Evolutionary conservation across 108 stramenopile species (phyloP), one percentile per base, ranked within the genome.

Genomic region (Conticribra weissflogii): DNA sequence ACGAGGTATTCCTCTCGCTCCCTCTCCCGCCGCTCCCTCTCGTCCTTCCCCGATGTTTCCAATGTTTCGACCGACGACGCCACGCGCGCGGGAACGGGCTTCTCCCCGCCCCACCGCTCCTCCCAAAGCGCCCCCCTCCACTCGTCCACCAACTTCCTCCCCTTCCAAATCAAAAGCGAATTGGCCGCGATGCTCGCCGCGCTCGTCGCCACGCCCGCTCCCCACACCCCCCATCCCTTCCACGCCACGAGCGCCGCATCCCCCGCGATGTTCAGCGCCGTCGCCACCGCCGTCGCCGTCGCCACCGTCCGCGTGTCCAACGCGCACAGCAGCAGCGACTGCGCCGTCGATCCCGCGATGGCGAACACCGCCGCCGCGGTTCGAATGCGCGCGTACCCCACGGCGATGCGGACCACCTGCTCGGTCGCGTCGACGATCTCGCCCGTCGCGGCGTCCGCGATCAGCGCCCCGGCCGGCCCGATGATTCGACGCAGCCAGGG

Each of bases 121-220:
- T 23, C 24, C 59, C 59, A 63, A 12, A 49, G 15, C 3, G 22
- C 46, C n/a, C 30, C 41, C 31, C 50, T 81, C 88, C 88, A 89
- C 60, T 69, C 19, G 0, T 67, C 45, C 23, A 76, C 68, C 53
- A 61, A 56, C 21, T 59, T 70, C 7, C 73, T 55, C 4, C 81
- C 83, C 36, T 71, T 63, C 47, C 59, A 51, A 12, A 86, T 47
- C 61, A 92, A 56, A 44, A 89, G 47, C 0, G 59, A 2, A 62
- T 72, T 74, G 0, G 68, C 59, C 18, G 71, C 72, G 1, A 83
- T 52, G 15, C 71, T 81, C 15, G 88, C 85, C 18, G 69, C 24
- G 1, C 86, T 84, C 1, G 85, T 86, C 25, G 89, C 85, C 22
- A 85, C 47, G 9, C 83, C 86, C 9, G 88, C 85, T 31, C 89